Base-by-base conservation (phyloP, 768 basidiomycete genomes). In the Rhizopogon salebrosus region DNA sequence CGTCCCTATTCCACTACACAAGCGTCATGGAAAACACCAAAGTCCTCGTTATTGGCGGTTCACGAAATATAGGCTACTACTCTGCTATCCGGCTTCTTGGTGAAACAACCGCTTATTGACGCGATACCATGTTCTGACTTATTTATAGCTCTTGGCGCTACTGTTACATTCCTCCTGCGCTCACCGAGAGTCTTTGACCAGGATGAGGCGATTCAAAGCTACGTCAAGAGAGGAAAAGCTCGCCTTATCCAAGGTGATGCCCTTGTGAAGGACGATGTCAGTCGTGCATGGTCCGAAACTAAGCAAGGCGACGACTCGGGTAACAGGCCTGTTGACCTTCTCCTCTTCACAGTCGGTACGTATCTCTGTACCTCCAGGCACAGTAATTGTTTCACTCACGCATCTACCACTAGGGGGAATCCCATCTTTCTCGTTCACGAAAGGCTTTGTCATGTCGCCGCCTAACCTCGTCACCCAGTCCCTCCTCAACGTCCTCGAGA, bases 301-400 rank as follows among this genome's bases (percentile, higher is more conserved):
- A 66, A 64, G 0, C 54, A 60, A 49, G 67, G 63, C 1, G 64
- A 61, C 10, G 43, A 60, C n/a, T n/a, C n/a, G n/a, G n/a, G n/a
- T 16, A 37, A 60, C 22, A 66, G 60, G 16, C 63, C 68, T 2
- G 73, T 86, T 48, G 83, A 85, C 54, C 57, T 78, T 24, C 67
- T 87, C 18, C 56, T 88, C 9, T 87, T 81, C 68, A 78, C 84
- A 4, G 73, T 88, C 53, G 87, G 85, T 79, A 57, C 43, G 78
- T 70, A 13, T 36, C 24, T 42, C 23, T 10, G 4, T 0, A 6
- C 13, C 7, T 29, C 4, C 26, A n/a, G 18, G n/a, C 9, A 10
- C 26, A 38, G 11, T 18, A 41, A 20, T 41, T 0, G 16, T 40
- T 41, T 38, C 6, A 49, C 52, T 57, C 18, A 60, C 42, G 1